phyloP scores from a whole-genome alignment of 140 eudicot genomes.

The Cichorium intybus region DNA sequence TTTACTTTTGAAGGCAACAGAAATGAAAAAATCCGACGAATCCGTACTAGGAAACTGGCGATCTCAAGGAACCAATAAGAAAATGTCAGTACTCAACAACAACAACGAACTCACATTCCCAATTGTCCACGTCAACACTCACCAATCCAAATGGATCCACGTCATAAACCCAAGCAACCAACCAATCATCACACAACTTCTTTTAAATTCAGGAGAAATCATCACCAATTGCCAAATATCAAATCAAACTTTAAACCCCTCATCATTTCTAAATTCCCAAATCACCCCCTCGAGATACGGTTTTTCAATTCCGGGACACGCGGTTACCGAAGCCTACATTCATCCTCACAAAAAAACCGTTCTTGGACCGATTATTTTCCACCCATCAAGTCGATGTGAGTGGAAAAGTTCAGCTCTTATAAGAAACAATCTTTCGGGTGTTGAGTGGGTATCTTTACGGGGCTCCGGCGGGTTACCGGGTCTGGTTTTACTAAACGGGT shows the following conservation, averaged over 20 bases:
- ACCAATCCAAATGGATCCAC: constrained; percentile 48
- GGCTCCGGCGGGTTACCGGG: constrained; percentile 69
- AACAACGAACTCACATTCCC: constrained; percentile 57
- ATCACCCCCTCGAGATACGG: constrained; percentile 56
- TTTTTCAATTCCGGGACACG: constrained; percentile 57
- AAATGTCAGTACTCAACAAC: constrained; percentile 57
- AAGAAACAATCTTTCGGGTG: constrained; percentile 89
- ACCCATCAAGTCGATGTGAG: constrained; percentile 65
- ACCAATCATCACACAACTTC: constrained; percentile 76
- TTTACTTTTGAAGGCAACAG: constrained; percentile 48
- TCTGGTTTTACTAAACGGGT: constrained; percentile 55
- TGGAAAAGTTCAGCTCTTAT: constrained; percentile 85
- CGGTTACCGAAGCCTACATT: constrained; percentile 67
- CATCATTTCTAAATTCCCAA: constrained; percentile 43
- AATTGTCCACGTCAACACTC: constrained; percentile 52
- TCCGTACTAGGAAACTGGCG: constrained; percentile 65
- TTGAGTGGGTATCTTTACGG: constrained; percentile 71
- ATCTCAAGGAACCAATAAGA: constrained; percentile 55
- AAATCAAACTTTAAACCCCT: constrained; percentile 42
- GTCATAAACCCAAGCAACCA: constrained; percentile 73
- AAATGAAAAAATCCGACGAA: constrained; percentile 61
- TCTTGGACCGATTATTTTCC: constrained; percentile 78
- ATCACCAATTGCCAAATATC: constrained; percentile 51
- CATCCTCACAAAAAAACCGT: constrained; percentile 65
- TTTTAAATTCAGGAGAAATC: constrained; percentile 68